Evolutionary conservation across 495 filamentous ascomycete genomes (phyloP), one percentile per base, ranked within the genome.

Genomic region (Neurospora sp.): DNA sequence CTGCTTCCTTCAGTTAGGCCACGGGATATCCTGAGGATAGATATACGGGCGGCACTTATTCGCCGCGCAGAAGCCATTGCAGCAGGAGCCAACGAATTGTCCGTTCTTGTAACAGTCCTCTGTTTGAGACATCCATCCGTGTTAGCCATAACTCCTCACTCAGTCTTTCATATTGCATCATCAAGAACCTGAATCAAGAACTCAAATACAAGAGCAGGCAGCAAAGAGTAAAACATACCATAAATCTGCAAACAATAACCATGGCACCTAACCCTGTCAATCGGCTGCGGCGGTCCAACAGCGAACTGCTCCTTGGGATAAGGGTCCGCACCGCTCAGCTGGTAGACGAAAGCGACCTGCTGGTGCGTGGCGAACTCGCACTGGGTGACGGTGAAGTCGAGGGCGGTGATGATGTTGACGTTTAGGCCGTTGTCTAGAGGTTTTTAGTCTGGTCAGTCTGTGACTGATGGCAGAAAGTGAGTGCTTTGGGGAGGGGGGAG

Each of bases 31-130:
- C 53, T 65, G 53, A 69, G 72, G 72, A 12, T 38, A 38, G 10
- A 79, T 72, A 75, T 75, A 80, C 27, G 79, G 79, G 35, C 79
- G 68, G 74, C 79, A 80, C 70, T 77, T 77, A 35, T 79, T 78
- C 3, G 76, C 79, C 0, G 79, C 79, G 40, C 79, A 80, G 45
- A 68, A 80, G 3, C 79, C 79, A 5, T 75, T 73, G 73, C 79
- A 80, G 75, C 79, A 80, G n/a, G 71, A 59, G 0, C 78, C 79
- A 0, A 79, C 74, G 4, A 48, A 79, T 45, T 79, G 78, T 20
- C 78, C 78, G 14, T 79, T 72, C 9, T 48, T 20, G 37, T 74
- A 78, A 71, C 79, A 80, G 42, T 79, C 78, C 39, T 65, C 53
- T 65, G 27, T 61, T 4, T 2, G 27, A 3, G 1, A 1, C 22